Conservation (phyloP, 257 asterid species). For the Ophiorrhiza pumila region DNA sequence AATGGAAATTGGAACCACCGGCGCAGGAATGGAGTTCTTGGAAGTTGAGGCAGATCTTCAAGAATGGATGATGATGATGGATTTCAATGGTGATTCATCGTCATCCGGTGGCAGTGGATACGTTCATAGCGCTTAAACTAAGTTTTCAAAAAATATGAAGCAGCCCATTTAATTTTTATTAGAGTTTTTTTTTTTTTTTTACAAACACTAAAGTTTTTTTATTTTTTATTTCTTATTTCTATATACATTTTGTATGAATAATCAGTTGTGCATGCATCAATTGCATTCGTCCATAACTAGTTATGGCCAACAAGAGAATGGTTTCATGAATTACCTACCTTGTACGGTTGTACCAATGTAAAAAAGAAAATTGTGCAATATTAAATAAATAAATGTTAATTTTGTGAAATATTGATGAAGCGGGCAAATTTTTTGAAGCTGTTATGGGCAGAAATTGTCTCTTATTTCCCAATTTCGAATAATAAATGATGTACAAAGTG, state of each 20-base stretch:
- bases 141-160: neutral
- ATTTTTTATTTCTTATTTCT: too few relatives aligned
- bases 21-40: slow-evolving; percentile 31
- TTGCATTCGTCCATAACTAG: neutral
- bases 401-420: neutral
- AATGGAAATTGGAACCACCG: slow-evolving; percentile 25
- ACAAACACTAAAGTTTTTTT: too few relatives aligned
- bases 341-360: neutral
- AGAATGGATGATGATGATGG: slow-evolving; percentile 66
- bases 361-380: neutral
- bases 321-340: neutral
- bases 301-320: neutral
- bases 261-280: neutral
- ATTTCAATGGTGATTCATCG: slow-evolving; percentile 44
- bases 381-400: neutral
- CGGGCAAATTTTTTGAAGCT: too few relatives aligned
- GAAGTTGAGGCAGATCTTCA: slow-evolving; percentile 51
- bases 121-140: neutral
- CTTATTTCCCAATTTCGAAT: neutral
- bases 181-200: too few relatives aligned
- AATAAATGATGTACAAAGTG: neutral
- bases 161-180: neutral
- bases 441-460: neutral
- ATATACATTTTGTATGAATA: neutral
- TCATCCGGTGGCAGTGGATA: slow-evolving; percentile 38